Evolutionary conservation across 179 eudicot species (phyloP).

Genomic region (Gypsophila paniculata): DNA sequence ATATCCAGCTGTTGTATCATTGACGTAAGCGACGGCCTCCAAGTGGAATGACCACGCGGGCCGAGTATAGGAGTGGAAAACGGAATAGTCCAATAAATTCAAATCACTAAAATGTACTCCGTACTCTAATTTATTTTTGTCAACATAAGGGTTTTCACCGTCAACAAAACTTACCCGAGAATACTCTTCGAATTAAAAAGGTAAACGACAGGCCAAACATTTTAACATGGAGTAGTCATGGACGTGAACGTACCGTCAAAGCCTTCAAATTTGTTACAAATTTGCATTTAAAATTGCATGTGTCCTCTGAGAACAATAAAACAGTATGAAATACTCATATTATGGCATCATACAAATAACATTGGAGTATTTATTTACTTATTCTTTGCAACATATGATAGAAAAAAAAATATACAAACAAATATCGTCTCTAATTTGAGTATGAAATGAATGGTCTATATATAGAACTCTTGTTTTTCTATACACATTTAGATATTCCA

Average conservation of each 20-base stretch:
- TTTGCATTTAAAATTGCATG: too few species aligned
- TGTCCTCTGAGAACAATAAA: neutral
- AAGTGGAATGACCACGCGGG: slow-evolving; percentile 41
- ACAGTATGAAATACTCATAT: neutral
- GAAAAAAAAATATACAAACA: slow-evolving; percentile 5
- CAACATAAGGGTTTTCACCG: too few species aligned
- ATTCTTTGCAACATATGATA: slow-evolving; percentile 16
- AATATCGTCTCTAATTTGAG: slow-evolving; percentile 10
- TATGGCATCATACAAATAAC: neutral
- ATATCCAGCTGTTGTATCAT: slow-evolving; percentile 18
- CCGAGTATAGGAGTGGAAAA: slow-evolving; percentile 32
- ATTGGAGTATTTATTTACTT: neutral
- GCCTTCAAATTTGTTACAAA: too few species aligned
- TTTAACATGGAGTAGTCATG: too few species aligned
- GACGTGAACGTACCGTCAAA: too few species aligned
- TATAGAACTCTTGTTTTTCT: slow-evolving; percentile 22
- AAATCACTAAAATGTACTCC: too few species aligned
- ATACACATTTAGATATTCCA: slow-evolving; percentile 26
- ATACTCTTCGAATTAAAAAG: too few species aligned
- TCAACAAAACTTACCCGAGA: too few species aligned
- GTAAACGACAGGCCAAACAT: too few species aligned
- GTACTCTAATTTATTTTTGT: too few species aligned
- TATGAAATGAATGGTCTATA: slow-evolving; percentile 30
- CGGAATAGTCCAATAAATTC: too few species aligned
- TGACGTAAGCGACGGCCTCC: slow-evolving; percentile 51